A percentile compares a stretch with the other conserved stretches of the same genome.
phyloP scores from a whole-genome alignment of 2,329 filamentous ascomycete genomes.

The Fusarium nanum region DNA sequence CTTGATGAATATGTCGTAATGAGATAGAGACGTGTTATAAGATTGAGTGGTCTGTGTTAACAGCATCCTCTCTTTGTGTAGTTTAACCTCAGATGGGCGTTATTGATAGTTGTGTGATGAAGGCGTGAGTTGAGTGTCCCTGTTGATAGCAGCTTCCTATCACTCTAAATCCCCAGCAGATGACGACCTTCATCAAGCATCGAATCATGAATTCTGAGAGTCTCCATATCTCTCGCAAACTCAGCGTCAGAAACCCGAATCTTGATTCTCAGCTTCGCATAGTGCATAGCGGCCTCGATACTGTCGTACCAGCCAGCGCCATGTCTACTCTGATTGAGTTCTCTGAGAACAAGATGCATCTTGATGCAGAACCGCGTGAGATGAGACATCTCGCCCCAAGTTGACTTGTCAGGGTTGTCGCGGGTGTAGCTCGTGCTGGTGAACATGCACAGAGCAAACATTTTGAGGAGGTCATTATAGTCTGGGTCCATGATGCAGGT shows the following conservation, averaged over 20 bases:
- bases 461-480: not conserved
- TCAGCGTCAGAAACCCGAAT: not conserved
- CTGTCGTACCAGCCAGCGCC: not conserved
- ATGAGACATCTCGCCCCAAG: not conserved
- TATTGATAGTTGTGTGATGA: too few relatives aligned
- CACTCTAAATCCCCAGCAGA: not conserved
- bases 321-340: not conserved
- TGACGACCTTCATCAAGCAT: not conserved
- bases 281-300: not conserved
- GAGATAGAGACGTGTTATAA: not conserved
- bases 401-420: slow-evolving; percentile 14
- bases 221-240: not conserved
- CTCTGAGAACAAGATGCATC: not conserved
- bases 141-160: not conserved
- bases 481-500: not conserved
- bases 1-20: not conserved
- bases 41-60: not conserved
- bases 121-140: not conserved
- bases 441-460: slow-evolving; percentile 3
- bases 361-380: not conserved
- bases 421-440: slow-evolving; percentile 7
- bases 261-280: not conserved
- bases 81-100: too few relatives aligned
- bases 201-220: not conserved
- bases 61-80: not conserved